Conservation (phyloP, 2,329 filamentous ascomycete species). For the Coniosporium tulheliwenetii region DNA sequence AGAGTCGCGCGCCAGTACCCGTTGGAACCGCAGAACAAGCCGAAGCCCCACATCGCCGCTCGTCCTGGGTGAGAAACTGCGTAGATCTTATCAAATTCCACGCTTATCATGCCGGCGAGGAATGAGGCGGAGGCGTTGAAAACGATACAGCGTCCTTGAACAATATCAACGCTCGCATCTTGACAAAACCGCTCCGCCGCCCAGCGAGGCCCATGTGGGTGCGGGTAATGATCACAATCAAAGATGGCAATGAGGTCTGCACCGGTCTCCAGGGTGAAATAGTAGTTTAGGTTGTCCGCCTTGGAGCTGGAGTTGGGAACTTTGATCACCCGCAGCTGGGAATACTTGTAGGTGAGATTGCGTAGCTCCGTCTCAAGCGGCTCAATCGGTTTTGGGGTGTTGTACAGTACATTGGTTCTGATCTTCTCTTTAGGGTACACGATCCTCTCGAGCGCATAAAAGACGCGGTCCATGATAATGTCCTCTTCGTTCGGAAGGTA, state of each 20-base stretch:
- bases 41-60: no score
- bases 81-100: no score
- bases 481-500: constrained; percentile 36
- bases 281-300: constrained; percentile 35
- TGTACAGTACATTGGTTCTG: constrained; percentile 33
- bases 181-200: constrained; percentile 27
- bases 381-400: constrained; percentile 30
- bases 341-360: constrained; percentile 19
- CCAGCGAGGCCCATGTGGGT: constrained; percentile 32
- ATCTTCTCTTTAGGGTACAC: constrained; percentile 29
- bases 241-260: constrained; percentile 32
- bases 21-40: no score
- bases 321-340: constrained; percentile 29
- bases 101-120: no score
- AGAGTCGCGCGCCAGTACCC: no score
- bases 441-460: constrained; percentile 30
- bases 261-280: constrained; percentile 26
- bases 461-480: constrained; percentile 31
- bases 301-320: constrained; percentile 33
- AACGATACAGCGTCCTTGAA: no score
- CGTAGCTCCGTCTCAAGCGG: constrained; percentile 27
- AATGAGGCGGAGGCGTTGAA: no score
- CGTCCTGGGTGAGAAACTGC: no score
- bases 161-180: no score
- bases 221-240: constrained; percentile 35